Base-by-base conservation (phyloP, 257 asterid genomes). In the Solanum etuberosum region DNA sequence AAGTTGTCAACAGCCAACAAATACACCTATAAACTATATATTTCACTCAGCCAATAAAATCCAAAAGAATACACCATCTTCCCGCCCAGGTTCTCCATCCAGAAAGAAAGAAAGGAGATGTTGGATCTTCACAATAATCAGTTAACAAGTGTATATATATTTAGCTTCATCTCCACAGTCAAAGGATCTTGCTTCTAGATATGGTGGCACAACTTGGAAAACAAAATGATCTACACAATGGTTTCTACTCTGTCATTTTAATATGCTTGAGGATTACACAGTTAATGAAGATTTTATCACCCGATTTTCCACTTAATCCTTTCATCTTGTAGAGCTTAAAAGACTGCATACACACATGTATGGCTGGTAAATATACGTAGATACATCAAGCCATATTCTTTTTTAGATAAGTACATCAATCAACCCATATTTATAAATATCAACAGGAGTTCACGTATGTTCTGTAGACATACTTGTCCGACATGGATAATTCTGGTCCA, bases 401-500 rank as follows among this genome's bases (percentile, higher is more conserved):
- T 48, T 78, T 81, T 48, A 5, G 9, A 16, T 81, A 48, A 81
- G 43, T 81, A 31, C 43, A 81, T 48, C 68, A 81, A 18, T 40
- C 83, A 76, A n/a, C 43, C 63, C 70, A 2, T 32, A 81, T 81
- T 48, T 65, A 48, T 20, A 81, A 81, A 48, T 31, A 48, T 48
- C 27, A 81, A 48, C 85, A 81, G 70, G 85, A 81, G 35, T 46
- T 46, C 67, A 31, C 6, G 20, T 31, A 32, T 76, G 21, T 46
- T 85, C 9, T 72, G 25, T 86, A 80, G 85, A 88, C 96, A 61
- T 95, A 97, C 99, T 92, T 97, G 67, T 94, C 98, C 46, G 93
- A 88, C 86, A 91, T 76, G 63, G 96, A 89, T 88, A 97, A 86
- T 81, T 96, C 96, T 27, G 93, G 96, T 61, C 94, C 95, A 61